These are phyloP conservation scores for Ramaria sp. DNA, from an alignment of 768 basidiomycete species.

Conservation along the genomic window DNA sequence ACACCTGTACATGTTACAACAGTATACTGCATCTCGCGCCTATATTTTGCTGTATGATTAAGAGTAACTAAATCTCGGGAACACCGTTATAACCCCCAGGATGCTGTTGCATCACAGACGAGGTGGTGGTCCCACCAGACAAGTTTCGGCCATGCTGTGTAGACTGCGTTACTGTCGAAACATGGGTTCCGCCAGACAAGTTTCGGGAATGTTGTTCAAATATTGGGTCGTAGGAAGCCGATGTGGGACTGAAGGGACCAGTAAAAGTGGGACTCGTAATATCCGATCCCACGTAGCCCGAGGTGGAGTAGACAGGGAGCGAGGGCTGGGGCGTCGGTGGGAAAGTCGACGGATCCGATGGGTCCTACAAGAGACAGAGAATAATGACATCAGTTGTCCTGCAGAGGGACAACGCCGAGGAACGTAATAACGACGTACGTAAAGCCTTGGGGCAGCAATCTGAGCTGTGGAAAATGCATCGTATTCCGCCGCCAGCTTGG, in stretches of 20 bases:
- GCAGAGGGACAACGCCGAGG: not conserved
- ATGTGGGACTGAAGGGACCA: not conserved
- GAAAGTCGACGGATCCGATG: slow-evolving; percentile 28
- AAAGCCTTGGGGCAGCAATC: slow-evolving; percentile 16
- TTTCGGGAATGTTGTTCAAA: not conserved
- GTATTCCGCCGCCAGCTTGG: slow-evolving; percentile 12
- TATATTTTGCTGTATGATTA: too few species aligned
- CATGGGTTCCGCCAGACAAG: not conserved
- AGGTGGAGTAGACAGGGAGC: not conserved
- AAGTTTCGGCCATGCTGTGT: not conserved
- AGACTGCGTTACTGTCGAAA: not conserved
- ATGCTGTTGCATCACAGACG: too few species aligned
- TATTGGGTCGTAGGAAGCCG: not conserved
- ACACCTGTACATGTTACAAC: too few species aligned
- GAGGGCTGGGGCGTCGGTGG: slow-evolving; percentile 17
- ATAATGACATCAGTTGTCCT: too few species aligned
- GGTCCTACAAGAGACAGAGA: slow-evolving; percentile 16
- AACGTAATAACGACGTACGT: not conserved
- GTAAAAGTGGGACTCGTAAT: not conserved
- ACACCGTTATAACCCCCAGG: too few species aligned
- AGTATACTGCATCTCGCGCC: too few species aligned
- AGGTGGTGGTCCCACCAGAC: too few species aligned
- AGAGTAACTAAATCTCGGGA: too few species aligned
- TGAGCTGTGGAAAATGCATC: not conserved
- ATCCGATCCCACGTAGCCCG: not conserved